Conservation (phyloP, 140 eudicot genomes). For the Senecio squalidus region DNA sequence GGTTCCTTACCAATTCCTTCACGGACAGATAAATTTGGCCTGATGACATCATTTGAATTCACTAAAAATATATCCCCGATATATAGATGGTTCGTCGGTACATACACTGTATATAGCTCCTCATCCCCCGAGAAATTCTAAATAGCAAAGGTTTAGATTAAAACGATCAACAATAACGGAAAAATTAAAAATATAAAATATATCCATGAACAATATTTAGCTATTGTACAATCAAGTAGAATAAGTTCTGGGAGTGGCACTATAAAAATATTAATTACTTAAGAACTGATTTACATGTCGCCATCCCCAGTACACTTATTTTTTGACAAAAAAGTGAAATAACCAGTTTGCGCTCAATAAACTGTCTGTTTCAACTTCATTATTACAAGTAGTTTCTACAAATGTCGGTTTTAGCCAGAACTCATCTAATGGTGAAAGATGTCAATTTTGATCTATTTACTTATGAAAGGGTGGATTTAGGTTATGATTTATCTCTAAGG, state of each 20-base stretch:
- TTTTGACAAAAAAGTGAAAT: not conserved
- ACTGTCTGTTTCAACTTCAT: too few species aligned
- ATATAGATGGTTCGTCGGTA: slow-evolving; percentile 78
- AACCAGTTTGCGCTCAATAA: not conserved
- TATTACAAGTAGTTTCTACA: too few species aligned
- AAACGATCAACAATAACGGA: not conserved
- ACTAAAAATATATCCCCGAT: slow-evolving; percentile 74
- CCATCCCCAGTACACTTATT: not conserved
- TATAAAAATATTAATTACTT: not conserved
- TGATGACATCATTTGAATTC: slow-evolving; percentile 61
- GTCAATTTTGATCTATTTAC: too few species aligned
- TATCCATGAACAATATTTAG: not conserved
- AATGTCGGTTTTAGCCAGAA: too few species aligned
- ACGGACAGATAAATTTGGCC: slow-evolving; percentile 76
- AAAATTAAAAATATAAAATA: not conserved
- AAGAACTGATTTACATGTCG: not conserved
- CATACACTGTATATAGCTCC: slow-evolving; percentile 67
- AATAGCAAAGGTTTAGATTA: slow-evolving; percentile 6
- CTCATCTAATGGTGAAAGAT: not conserved
- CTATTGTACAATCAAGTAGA: not conserved
- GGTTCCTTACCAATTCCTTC: slow-evolving; percentile 71
- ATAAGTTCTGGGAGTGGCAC: not conserved
- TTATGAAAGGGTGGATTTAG: too few species aligned
- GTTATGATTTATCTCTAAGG: too few species aligned
- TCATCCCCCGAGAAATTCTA: slow-evolving; percentile 62